Evolutionary conservation across 176 grass and related monocot species (phyloP).

Genomic region (Bonia amplexicaulis): DNA sequence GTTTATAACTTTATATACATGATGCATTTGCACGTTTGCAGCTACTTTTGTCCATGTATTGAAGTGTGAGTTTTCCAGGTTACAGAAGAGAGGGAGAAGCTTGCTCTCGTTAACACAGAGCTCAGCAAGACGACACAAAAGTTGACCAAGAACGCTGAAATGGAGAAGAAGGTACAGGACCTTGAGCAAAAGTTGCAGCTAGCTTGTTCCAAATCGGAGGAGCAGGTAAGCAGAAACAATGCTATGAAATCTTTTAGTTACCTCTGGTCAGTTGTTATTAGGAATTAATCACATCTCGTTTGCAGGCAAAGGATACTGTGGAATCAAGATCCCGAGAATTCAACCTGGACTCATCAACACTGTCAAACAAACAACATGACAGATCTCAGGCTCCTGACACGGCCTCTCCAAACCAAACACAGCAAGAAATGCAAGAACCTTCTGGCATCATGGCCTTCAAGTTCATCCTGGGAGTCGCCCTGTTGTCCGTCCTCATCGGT

Average conservation of each 20-base stretch:
- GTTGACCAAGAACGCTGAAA: slow-evolving; percentile 48
- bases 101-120: slow-evolving; percentile 44
- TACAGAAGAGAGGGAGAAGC: slow-evolving; percentile 46
- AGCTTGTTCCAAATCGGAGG: slow-evolving; percentile 33
- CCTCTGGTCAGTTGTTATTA: neutral
- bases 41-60: neutral
- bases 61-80: slow-evolving; percentile 32
- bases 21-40: neutral
- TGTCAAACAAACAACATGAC: slow-evolving; percentile 26
- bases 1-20: neutral
- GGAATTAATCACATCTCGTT: slow-evolving; percentile 20
- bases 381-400: slow-evolving; percentile 1
- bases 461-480: slow-evolving; percentile 80
- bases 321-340: slow-evolving; percentile 52
- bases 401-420: slow-evolving; percentile 14
- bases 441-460: slow-evolving; percentile 93
- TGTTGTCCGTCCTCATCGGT: slow-evolving; percentile 68
- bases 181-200: slow-evolving; percentile 75
- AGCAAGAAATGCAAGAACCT: slow-evolving; percentile 45
- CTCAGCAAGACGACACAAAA: slow-evolving; percentile 59
- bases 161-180: slow-evolving; percentile 72
- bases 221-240: slow-evolving; percentile 29
- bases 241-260: neutral
- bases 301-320: slow-evolving; percentile 48
- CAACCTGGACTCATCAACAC: slow-evolving; percentile 26